Base-by-base conservation (phyloP, 1,284 basidiomycete species). In the Ustilago sp. region DNA sequence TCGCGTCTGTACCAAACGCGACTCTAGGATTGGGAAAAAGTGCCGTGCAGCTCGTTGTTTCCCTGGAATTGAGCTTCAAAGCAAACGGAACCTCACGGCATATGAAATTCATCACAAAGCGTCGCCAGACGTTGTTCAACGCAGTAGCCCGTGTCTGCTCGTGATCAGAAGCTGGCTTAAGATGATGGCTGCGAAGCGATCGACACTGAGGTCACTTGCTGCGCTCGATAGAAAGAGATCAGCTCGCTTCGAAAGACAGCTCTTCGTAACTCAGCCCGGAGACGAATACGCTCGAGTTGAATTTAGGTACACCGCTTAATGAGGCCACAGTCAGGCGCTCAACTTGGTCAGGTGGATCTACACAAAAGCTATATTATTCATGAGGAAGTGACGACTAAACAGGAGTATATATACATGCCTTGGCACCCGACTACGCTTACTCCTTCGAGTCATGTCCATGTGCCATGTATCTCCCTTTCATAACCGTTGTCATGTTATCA, bases 21-120 rank as follows among this genome's bases (percentile, higher is more conserved):
- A 19, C 19, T 19, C 19, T 19, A 3, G 8, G 8, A 8, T 13
- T 4, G 48, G 48, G 13, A 13, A 28, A 50, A 32, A 50, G 28
- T 31, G 28, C 48, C 48, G 28, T 31, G n/a, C 39, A 31, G 48
- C 6, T 31, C 1, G 2, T 28, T 48, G 39, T 8, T 28, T 32
- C 48, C 48, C 31, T 50, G 48, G 48, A 32, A 11, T 15, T 50
- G 8, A 50, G 28, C 13, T 8, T 5, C 48, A 8, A 19, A 35
- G n/a, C 19, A 48, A 11, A 50, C 31, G 13, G 31, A 50, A 8
- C 23, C 12, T 32, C 48, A 50, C 51, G 34, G 51, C 34, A 31
- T 35, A 34, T 38, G 51, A 34, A 53, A 53, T 32, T 53, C 51
- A 53, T 53, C 51, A 23, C 15, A 35, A 32, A 50, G 48, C 12